phyloP scores from a whole-genome alignment of 768 basidiomycete species.

The Leccinum disarticulatum region DNA sequence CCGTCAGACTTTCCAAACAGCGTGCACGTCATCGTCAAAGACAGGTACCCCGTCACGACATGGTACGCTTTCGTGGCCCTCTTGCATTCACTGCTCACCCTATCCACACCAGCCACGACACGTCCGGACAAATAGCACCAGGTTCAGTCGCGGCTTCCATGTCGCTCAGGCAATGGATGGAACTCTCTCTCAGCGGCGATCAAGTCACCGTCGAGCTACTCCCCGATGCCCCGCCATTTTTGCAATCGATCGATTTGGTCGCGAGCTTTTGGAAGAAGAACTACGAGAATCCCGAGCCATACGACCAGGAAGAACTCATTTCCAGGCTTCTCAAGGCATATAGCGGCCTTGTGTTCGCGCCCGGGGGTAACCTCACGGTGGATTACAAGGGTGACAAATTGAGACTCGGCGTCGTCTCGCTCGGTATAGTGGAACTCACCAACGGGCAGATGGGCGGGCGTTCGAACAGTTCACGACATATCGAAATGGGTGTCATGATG shows the following conservation, averaged over 20 bases:
- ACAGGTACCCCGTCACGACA: constrained; percentile 67
- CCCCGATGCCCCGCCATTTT: constrained; percentile 54
- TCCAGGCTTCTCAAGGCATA: constrained; percentile 73
- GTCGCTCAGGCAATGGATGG: constrained; percentile 87
- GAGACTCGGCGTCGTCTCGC: constrained; percentile 62
- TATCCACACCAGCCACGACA: constrained; percentile 62
- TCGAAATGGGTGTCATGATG: constrained; percentile 74
- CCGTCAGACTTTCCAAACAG: constrained; percentile 72
- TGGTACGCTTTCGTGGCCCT: constrained; percentile 47
- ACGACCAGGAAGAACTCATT: constrained; percentile 85
- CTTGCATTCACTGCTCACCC: constrained; percentile 27
- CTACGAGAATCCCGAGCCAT: constrained; percentile 62
- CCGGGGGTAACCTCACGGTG: constrained; percentile 72
- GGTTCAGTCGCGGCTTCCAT: constrained; percentile 76
- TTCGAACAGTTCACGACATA: constrained; percentile 29
- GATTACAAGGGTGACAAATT: constrained; percentile 88
- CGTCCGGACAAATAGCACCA: constrained; percentile 65
- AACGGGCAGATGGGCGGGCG: constrained; percentile 54
- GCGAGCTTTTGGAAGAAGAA: constrained; percentile 60
- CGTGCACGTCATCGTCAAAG: constrained; percentile 76
- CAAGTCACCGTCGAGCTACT: constrained; percentile 67
- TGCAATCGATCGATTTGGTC: constrained; percentile 81
- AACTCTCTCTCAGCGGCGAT: constrained; percentile 78
- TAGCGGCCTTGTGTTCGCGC: constrained; percentile 66
- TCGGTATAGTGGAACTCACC: constrained; percentile 60